Base-by-base conservation (phyloP, 306 rosid species). In the Trichosanthes truncata region DNA sequence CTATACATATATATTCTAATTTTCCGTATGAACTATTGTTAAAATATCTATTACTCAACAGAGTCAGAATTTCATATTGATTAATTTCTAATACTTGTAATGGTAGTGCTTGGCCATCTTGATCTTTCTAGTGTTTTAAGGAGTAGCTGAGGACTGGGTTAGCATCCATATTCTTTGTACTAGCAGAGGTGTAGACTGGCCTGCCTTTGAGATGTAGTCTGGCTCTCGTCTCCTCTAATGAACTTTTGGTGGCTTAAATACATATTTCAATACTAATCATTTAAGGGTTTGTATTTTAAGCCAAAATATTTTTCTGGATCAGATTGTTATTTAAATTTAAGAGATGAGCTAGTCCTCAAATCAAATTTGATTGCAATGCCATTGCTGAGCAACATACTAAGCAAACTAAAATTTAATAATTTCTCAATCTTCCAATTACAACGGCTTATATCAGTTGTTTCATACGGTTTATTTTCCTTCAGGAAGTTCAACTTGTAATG, bases 401-500 rank as follows among this genome's bases (percentile, higher is more conserved):
- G 20, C 29, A 46, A 72, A 46, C 9, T 15, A 8, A 25, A 29
- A 46, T 74, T 4, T 74, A 49, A 29, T 38, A 38, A 38, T 56
- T 56, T 23, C 53, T 55, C 21, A 77, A 6, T 17, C 52, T 55
- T 72, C 74, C 71, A 53, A 51, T 69, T 79, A 80, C 79, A 72
- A 49, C 33, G 60, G 26, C 61, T 48, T 46, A 49, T 17, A 29
- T 49, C 9, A 25, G 56, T 43, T 43, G 56, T 49, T 29, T 14
- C 78, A 31, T 31, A 46, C 0, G 38, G 17, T 48, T 25, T 74
- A 49, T 4, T 80, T 82, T 88, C 84, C 83, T 84, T 26, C 69
- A 82, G 87, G 87, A 82, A 79, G 79, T 84, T 86, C 88, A 65
- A 72, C 84, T 73, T 74, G 61, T 49, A 78, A 68, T 83, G 87